Evolutionary conservation across 2,329 filamentous ascomycete genomes (phyloP), one percentile per base, ranked within the genome.

Genomic region (Alternaria sp.): DNA sequence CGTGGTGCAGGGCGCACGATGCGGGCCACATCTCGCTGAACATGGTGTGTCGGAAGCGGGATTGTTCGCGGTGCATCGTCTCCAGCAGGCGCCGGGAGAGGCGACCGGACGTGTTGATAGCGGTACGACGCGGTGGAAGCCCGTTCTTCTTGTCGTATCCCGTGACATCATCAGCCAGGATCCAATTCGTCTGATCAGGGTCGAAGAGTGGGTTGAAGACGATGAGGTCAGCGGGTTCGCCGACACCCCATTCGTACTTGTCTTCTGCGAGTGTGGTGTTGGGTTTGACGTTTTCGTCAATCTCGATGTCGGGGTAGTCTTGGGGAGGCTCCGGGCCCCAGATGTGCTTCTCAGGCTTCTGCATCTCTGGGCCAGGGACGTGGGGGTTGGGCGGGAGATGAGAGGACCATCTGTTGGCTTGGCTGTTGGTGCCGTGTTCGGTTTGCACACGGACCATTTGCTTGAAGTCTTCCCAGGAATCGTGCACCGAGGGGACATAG

Each of bases 1-100:
- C 91, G 71, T 92, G 91, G 67, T 93, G 91, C 5, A 94, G 81
- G 0, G 90, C 89, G 72, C 88, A 85, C 1, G 85, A 86, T 0
- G 89, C 85, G 2, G 90, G 90, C 79, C 90, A 93, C 91, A 94
- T 94, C 77, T 94, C 91, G 26, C 86, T 87, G 75, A 91, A 93
- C 89, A 89, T 93, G 76, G 83, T 88, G 76, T 89, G 91, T 64
- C 87, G 88, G 68, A 86, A 82, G 28, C 85, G 83, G 77, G 89
- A 88, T 4, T 88, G 90, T 71, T 93, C 90, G 66, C 91, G 85
- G 77, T 94, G 91, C 89, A 94, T 93, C 5, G 87, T 87, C 46
- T 84, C 79, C 6, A 93, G 80, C 1, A 93, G 82, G 12, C 89
- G 85, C 24, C 87, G 85, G 28, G 87, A 90, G 34, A 93, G 81